Evolutionary conservation across 129 eudicot species (phyloP).

Genomic region (Arctium lappa): DNA sequence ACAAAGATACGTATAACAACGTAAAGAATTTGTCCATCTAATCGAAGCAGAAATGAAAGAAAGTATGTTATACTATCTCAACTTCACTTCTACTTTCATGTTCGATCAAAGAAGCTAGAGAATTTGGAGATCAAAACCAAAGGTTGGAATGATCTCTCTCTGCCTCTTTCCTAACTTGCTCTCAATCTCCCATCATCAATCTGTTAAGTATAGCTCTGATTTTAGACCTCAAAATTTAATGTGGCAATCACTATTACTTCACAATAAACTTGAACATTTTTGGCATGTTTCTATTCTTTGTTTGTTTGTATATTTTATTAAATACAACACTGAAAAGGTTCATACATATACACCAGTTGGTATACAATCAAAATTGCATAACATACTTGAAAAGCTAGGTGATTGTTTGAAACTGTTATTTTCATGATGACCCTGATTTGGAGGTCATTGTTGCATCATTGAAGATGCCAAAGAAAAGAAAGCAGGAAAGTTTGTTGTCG

Average conservation of each 20-base stretch:
- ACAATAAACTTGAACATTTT: background rate
- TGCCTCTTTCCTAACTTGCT: background rate
- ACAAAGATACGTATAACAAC: too few species aligned
- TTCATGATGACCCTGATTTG: background rate
- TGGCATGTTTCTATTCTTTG: background rate
- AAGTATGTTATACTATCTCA: background rate
- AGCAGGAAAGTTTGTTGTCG: background rate
- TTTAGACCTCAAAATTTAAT: too few species aligned
- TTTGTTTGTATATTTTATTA: background rate
- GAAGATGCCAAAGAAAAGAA: background rate
- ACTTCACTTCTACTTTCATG: background rate
- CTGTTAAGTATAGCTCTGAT: background rate
- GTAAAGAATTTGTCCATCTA: background rate
- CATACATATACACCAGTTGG: background rate
- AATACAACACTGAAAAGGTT: background rate
- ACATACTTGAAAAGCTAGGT: too few species aligned
- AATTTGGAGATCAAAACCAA: background rate
- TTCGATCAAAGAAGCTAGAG: background rate
- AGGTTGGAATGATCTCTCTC: background rate
- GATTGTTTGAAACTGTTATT: background rate
- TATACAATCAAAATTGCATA: too few species aligned
- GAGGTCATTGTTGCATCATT: background rate
- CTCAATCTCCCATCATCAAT: background rate
- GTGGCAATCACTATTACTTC: background rate
- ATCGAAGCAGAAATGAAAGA: background rate